These are phyloP conservation scores for Puccinia sorghi DNA, from an alignment of 1,284 basidiomycete species.

Conservation along the genomic window DNA sequence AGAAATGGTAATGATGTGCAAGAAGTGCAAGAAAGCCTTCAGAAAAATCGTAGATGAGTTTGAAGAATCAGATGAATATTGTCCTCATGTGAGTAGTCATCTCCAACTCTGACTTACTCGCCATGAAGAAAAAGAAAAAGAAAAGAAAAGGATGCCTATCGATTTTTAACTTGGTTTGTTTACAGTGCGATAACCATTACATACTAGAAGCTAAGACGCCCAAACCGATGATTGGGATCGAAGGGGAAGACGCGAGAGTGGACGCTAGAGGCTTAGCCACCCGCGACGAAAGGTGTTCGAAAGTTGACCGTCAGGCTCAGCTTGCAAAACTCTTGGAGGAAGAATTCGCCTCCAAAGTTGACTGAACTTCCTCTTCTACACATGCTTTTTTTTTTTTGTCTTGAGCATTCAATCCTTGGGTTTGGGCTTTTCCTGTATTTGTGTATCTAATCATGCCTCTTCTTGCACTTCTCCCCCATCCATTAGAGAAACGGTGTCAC, in stretches of 20 bases:
- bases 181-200: conserved; percentile 48
- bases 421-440: too few species aligned
- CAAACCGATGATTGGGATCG: conserved; percentile 42
- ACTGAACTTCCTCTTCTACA: neutral
- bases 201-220: conserved; percentile 46
- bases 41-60: conserved; percentile 86
- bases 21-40: conserved; percentile 97
- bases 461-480: too few species aligned
- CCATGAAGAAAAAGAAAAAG: neutral
- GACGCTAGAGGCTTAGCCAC: conserved; percentile 33
- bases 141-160: neutral
- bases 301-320: conserved; percentile 22
- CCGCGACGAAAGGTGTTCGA: conserved; percentile 19
- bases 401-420: too few species aligned
- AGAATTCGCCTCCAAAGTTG: conserved; percentile 34
- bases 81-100: conserved; percentile 67
- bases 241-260: conserved; percentile 35
- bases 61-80: conserved; percentile 96
- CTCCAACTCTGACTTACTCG: neutral
- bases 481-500: too few species aligned
- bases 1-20: conserved; percentile 94
- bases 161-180: neutral
- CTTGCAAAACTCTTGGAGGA: conserved; percentile 30
- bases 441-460: too few species aligned
- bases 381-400: neutral